These are phyloP conservation scores for Lepiota brunneoincarnata DNA, from an alignment of 768 basidiomycete genomes.

Conservation along the genomic window DNA sequence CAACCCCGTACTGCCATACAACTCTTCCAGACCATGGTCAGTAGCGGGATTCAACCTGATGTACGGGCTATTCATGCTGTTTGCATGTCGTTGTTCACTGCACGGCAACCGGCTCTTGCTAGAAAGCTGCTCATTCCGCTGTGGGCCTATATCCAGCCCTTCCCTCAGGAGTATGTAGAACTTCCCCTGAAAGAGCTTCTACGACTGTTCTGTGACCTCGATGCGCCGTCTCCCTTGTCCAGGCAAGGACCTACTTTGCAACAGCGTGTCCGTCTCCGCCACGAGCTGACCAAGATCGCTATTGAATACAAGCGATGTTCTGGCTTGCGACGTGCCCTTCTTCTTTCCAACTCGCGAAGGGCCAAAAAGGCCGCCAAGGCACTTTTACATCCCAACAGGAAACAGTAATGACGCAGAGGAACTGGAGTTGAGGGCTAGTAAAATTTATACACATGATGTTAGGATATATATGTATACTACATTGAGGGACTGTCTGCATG, in stretches of 20 bases:
- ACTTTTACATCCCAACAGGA: background rate
- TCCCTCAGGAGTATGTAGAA: constrained; percentile 47
- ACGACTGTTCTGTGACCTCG: constrained; percentile 1
- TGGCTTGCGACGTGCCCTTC: background rate
- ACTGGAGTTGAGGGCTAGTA: background rate
- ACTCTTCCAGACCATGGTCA: constrained; percentile 63
- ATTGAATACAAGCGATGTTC: background rate
- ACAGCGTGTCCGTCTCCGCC: background rate
- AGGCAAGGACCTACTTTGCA: background rate
- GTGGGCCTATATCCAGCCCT: constrained; percentile 64
- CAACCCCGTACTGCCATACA: constrained; percentile 50
- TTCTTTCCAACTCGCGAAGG: background rate
- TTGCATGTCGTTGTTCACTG: constrained; percentile 61
- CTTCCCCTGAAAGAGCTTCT: constrained; percentile 6
- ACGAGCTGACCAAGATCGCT: background rate
- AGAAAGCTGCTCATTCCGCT: constrained; percentile 52
- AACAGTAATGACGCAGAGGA: background rate
- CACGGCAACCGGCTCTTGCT: constrained; percentile 49
- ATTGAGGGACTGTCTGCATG: background rate
- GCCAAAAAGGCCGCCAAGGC: background rate
- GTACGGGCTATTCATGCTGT: constrained; percentile 70
- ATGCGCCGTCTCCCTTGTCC: background rate
- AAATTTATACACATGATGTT: constrained; percentile 3
- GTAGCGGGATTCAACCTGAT: constrained; percentile 63
- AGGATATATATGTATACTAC: constrained; percentile 12